phyloP scores from a whole-genome alignment of 2,329 filamentous ascomycete genomes.

The Scolecobasidium constrictum region DNA sequence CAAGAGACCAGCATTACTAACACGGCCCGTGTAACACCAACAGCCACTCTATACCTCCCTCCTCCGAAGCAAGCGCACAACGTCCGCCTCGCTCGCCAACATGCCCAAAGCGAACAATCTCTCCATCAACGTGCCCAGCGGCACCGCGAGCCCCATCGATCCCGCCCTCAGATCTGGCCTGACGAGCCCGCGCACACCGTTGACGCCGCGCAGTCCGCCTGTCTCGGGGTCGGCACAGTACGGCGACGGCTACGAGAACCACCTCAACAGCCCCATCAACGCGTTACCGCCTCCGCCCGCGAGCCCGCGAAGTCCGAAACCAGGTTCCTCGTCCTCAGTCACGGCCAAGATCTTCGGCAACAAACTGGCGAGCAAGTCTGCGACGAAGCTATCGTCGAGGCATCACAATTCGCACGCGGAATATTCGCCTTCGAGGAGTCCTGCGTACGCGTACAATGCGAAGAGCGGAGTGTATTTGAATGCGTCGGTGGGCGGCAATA shows the following conservation, averaged over 20 bases:
- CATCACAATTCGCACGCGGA: not conserved
- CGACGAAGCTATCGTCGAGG: conserved; percentile 20
- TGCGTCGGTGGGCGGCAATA: too few relatives aligned
- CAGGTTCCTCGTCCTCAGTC: conserved; percentile 3
- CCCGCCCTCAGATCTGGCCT: not conserved
- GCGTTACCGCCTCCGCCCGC: conserved; percentile 8
- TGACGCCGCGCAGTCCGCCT: conserved; percentile 4
- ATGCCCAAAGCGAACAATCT: conserved; percentile 1
- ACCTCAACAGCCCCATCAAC: conserved; percentile 9
- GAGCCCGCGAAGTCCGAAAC: conserved; percentile 10
- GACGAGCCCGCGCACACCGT: conserved; percentile 6
- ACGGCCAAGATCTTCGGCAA: conserved; percentile 27
- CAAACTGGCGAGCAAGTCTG: conserved; percentile 35
- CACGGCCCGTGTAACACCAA: too few relatives aligned
- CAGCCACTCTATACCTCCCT: too few relatives aligned
- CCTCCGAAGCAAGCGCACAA: not conserved
- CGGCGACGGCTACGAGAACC: conserved; percentile 10
- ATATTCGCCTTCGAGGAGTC: not conserved
- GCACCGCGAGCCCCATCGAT: not conserved
- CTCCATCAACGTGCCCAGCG: not conserved
- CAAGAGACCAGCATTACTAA: too few relatives aligned
- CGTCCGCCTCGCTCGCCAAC: not conserved
- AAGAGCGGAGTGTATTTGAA: too few relatives aligned
- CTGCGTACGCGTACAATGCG: not conserved
- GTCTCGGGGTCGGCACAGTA: not conserved